phyloP scores from a whole-genome alignment of 1,139 yeast species.

The Nadsonia commutata region DNA sequence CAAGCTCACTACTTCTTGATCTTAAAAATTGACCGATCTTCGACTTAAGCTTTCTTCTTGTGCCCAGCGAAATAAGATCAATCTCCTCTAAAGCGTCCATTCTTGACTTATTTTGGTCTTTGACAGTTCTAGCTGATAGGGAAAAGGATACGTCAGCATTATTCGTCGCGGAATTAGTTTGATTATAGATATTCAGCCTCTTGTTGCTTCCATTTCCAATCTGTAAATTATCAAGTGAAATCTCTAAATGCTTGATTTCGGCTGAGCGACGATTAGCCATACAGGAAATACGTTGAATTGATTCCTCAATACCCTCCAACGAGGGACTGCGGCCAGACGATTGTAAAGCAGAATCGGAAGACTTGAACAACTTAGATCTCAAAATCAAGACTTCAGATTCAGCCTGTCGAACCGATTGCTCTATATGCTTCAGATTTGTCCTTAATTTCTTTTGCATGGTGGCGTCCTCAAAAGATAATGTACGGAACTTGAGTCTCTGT shows the following conservation, averaged over 20 bases:
- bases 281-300: not conserved
- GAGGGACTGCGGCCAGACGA: not conserved
- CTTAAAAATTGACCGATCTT: not conserved
- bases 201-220: not conserved
- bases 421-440: conserved; percentile 8
- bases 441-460: conserved; percentile 14
- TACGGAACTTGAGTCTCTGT: conserved; percentile 11
- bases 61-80: not conserved
- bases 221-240: not conserved
- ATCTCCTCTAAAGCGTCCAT: not conserved
- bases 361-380: conserved; percentile 10
- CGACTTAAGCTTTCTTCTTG: not conserved
- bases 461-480: conserved; percentile 16
- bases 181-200: not conserved
- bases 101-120: not conserved
- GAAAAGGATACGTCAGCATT: not conserved
- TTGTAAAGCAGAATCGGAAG: not conserved
- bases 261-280: not conserved
- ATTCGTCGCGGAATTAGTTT: not conserved
- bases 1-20: too few relatives aligned
- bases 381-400: conserved; percentile 13
- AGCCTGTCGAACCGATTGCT: conserved; percentile 9
- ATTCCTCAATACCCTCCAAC: conserved; percentile 1
- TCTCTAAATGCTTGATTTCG: not conserved
- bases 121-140: not conserved